phyloP scores from a whole-genome alignment of 345 rosid species.

The Arabidopsis thaliana region TAIR10.1 NC_003076.8:25406501-25407000 shows the following conservation, averaged over 20 bases:
- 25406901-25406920: not conserved
- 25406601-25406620: constrained; percentile 26
- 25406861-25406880: constrained; percentile 17
- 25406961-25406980: constrained; percentile 4
- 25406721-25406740: not conserved
- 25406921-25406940: not conserved
- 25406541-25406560: constrained; percentile 4
- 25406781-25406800: not conserved
- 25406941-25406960: not conserved
- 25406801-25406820: not conserved
- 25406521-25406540: constrained; percentile 12
- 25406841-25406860: not conserved
- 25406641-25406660: not conserved
- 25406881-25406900: constrained; percentile 7
- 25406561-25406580: not conserved
- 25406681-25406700: constrained; percentile 4
- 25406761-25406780: not conserved
- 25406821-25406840: constrained; percentile 20
- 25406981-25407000: constrained; percentile 31
- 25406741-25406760: not conserved
- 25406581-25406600: not conserved
- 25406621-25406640: not conserved
- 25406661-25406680: not conserved
- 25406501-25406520: constrained; percentile 3
- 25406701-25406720: not conserved